Conservation (phyloP, 768 basidiomycete genomes). For the Agaricus sinodeliciosus region DNA sequence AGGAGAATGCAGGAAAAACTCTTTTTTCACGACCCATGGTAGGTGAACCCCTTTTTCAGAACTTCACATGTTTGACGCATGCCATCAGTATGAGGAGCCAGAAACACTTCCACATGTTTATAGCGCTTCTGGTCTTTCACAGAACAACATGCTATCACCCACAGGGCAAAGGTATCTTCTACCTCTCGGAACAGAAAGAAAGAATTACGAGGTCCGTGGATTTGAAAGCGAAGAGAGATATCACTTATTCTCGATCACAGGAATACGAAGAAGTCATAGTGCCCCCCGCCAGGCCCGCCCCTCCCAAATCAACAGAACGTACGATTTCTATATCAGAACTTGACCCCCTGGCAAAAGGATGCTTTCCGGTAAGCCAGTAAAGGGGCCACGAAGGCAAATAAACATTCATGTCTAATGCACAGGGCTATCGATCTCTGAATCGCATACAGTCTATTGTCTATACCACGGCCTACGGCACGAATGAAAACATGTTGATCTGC, state of each 20-base stretch:
- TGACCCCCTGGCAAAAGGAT: slow-evolving; percentile 70
- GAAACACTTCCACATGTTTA: slow-evolving; percentile 87
- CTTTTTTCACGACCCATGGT: slow-evolving; percentile 51
- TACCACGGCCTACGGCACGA: slow-evolving; percentile 87
- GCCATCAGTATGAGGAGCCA: slow-evolving; percentile 38
- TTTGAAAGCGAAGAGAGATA: not conserved
- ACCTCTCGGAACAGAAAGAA: slow-evolving; percentile 74
- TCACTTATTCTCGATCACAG: slow-evolving; percentile 29
- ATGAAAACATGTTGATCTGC: slow-evolving; percentile 94
- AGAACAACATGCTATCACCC: slow-evolving; percentile 64
- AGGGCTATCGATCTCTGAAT: slow-evolving; percentile 87
- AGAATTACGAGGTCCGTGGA: slow-evolving; percentile 53
- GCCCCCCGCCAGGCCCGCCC: slow-evolving; percentile 77
- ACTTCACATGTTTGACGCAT: not conserved
- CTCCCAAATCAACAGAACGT: slow-evolving; percentile 64
- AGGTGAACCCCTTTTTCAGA: not conserved
- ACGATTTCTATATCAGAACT: slow-evolving; percentile 67
- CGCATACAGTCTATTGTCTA: slow-evolving; percentile 95
- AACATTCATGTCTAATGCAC: not conserved
- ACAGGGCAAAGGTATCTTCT: slow-evolving; percentile 74
- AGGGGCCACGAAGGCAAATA: not conserved
- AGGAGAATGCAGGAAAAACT: slow-evolving; percentile 58
- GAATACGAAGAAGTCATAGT: slow-evolving; percentile 85
- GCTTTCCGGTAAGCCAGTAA: slow-evolving; percentile 64
- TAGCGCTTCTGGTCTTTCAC: slow-evolving; percentile 49